Evolutionary conservation across 345 rosid genomes (phyloP).

Genomic region (Eutrema japonicum): DNA sequence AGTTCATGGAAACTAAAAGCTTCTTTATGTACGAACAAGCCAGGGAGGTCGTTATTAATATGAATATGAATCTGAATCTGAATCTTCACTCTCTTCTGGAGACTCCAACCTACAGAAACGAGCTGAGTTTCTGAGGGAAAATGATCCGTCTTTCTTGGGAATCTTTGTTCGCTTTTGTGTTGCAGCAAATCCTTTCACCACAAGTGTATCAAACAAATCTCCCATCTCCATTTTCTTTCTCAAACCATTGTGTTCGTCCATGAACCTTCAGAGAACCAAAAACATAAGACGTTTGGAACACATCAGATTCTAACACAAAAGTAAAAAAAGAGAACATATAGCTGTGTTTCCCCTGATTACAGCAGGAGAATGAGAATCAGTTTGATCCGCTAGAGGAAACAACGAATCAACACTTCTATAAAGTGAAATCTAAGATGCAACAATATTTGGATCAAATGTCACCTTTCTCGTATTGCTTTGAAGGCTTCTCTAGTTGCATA

Average conservation of each 20-base stretch:
- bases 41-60: conserved; percentile 26
- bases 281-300: conserved; percentile 15
- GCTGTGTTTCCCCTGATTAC: not conserved
- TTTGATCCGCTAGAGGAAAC: not conserved
- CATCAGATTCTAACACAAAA: conserved; percentile 2
- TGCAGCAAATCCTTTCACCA: conserved; percentile 55
- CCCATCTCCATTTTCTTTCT: conserved; percentile 85
- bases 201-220: conserved; percentile 59
- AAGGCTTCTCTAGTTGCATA: conserved; percentile 90
- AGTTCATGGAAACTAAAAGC: conserved; percentile 19
- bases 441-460: conserved; percentile 12
- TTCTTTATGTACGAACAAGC: conserved; percentile 5
- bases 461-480: conserved; percentile 83
- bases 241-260: conserved; percentile 49
- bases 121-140: conserved; percentile 50
- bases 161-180: conserved; percentile 60
- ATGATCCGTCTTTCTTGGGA: conserved; percentile 45
- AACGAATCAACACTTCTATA: not conserved
- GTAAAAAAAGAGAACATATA: not conserved
- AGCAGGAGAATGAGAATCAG: not conserved
- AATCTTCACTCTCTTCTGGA: conserved; percentile 53
- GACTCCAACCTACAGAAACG: conserved; percentile 53
- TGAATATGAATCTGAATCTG: conserved; percentile 55
- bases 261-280: conserved; percentile 52
- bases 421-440: conserved; percentile 10